These are phyloP conservation scores for Planoprotostelium fungivorum DNA, from an alignment of 78 protist species.

Conservation along the genomic window DNA sequence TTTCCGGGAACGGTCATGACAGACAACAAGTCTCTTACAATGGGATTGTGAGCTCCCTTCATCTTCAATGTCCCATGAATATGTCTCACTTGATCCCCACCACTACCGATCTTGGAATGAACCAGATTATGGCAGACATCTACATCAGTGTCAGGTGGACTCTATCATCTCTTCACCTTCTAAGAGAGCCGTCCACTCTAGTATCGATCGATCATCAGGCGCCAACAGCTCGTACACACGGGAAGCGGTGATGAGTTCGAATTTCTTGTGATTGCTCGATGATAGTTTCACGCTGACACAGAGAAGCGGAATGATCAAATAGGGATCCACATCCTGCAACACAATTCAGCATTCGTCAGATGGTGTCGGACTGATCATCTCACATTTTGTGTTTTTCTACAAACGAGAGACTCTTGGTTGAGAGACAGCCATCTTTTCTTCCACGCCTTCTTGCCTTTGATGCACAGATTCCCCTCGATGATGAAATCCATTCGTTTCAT, in stretches of 20 bases:
- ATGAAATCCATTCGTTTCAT: too few relatives aligned
- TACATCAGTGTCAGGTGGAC: background rate
- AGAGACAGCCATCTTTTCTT: background rate
- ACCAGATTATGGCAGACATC: background rate
- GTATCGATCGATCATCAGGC: background rate
- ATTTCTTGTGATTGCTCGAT: background rate
- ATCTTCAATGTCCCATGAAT: background rate
- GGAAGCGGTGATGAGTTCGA: background rate
- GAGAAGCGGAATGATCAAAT: background rate
- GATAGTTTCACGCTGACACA: background rate
- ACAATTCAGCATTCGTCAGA: background rate
- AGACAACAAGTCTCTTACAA: background rate
- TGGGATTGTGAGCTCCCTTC: background rate
- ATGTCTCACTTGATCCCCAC: background rate
- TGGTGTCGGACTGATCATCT: background rate
- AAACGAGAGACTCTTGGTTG: too few relatives aligned
- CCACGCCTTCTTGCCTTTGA: background rate
- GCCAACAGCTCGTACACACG: background rate
- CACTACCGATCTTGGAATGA: background rate
- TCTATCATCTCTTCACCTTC: background rate
- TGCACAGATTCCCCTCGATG: background rate
- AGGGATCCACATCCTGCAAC: background rate
- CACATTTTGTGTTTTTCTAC: background rate
- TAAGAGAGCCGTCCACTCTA: background rate
- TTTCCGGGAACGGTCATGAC: conserved; percentile 27